Base-by-base conservation (phyloP, 2,329 filamentous ascomycete genomes). In the Neobulgaria alba region DNA sequence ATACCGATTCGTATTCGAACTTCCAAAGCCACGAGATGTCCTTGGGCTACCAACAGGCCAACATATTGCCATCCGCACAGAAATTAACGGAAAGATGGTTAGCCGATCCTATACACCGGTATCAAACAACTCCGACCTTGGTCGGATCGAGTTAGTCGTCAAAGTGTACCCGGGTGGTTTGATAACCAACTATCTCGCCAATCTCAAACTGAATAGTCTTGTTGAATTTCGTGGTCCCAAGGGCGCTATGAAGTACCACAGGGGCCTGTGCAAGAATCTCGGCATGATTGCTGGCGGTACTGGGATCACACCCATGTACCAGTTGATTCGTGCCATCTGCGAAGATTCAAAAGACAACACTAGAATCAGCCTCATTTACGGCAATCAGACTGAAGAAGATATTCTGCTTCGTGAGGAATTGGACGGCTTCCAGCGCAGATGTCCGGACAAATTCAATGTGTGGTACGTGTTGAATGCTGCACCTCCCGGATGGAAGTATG, bases 291-390 rank as follows among this genome's bases (percentile, higher is more conserved):
- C 70, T 1, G 72, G 72, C 26, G 68, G 68, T 12, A 67, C 67
- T 32, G 69, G 69, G 4, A 71, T 73, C 43, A 72, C 73, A 1
- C 73, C 74, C 2, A 73, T 77, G 69, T 75, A 67, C 55, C 76
- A 81, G 53, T 58, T 82, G 5, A 78, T 81, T 52, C 70, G 75
- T 3, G 74, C 75, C 32, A 77, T 81, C 41, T 77, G 74, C 51
- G 75, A 79, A 52, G 71, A 80, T 39, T 63, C 69, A n/a, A 61
- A 58, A 5, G 78, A 82, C 46, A 64, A 62, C 1, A 81, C 78
- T 0, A 59, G 73, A 47, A 57, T 80, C 31, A 71, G 63, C 33
- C 60, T 82, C 3, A 57, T 82, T 20, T 79, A 78, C 45, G 77
- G 73, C 20, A 81, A 78, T 57, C 64, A 69, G 1, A 66, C 64